A percentile compares a stretch with the other conserved stretches of the same genome.
Conservation (phyloP, 2,329 filamentous ascomycete genomes). For the Coleophoma crateriformis region DNA sequence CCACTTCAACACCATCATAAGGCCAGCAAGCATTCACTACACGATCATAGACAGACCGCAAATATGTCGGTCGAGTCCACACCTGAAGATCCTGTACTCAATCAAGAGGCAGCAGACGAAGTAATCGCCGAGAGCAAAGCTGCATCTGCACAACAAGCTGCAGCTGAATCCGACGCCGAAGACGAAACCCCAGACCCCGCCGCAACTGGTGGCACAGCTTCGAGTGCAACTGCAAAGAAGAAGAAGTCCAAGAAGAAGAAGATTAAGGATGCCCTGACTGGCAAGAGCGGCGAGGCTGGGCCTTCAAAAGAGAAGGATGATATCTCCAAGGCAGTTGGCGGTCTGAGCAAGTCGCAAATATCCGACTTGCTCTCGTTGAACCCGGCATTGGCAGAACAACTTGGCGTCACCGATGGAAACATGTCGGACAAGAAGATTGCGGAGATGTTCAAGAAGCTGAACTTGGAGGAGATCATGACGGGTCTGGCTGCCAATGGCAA, state of each 20-base stretch:
- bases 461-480: constrained; percentile 67
- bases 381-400: constrained; percentile 63
- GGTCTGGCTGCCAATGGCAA: constrained; percentile 73
- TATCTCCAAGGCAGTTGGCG: constrained; percentile 33
- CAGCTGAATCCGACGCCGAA: constrained; percentile 42
- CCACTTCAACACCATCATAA: constrained; percentile 1
- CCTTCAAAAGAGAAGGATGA: constrained; percentile 39
- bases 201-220: constrained; percentile 19
- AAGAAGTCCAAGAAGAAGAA: constrained; percentile 65
- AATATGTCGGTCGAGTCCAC: constrained; percentile 58
- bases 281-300: constrained; percentile 14
- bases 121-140: constrained; percentile 10
- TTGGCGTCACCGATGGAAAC: constrained; percentile 30
- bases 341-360: constrained; percentile 50
- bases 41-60: constrained; percentile 3
- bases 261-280: constrained; percentile 37
- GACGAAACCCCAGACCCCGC: constrained; percentile 27
- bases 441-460: constrained; percentile 55
- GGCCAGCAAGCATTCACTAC: neutral
- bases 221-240: constrained; percentile 36
- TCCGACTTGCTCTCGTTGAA: constrained; percentile 66
- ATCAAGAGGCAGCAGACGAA: constrained; percentile 34
- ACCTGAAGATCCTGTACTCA: constrained; percentile 44
- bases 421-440: constrained; percentile 34
- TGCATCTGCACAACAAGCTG: constrained; percentile 37